Base-by-base conservation (phyloP, 2,329 filamentous ascomycete species). In the Fusarium clavum region DNA sequence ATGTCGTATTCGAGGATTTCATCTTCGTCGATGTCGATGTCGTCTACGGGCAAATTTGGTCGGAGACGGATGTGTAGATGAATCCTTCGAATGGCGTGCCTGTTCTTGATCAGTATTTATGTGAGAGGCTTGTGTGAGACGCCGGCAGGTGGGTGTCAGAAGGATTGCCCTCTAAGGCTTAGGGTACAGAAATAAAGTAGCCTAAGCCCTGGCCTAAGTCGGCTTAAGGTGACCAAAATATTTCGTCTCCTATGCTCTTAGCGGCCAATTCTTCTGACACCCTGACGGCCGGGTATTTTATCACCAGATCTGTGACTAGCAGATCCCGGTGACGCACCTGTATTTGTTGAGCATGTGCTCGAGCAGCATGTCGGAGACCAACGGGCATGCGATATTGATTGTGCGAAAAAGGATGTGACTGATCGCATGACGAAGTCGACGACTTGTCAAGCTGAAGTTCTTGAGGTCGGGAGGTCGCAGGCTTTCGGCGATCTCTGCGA, bases 21-120 rank as follows among this genome's bases (percentile, higher is more conserved):
- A 10, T 22, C 10, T 2, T 14, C 12, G 9, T 3, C 3, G 3
- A 29, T 12, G 9, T 3, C 3, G 3, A 29, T 12, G 0, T 8
- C n/a, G 13, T 25, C 22, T 2, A 3, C 27, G 16, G 13, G 27
- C 3, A 10, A 2, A 10, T 46, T 46, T 5, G 18, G 34, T 38
- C 34, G 34, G 6, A 38, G 34, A 0, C 34, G 18, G 18, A 38
- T 38, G 34, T 38, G 34, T 0, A 38, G 34, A 8, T 38, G 34
- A 7, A 38, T 38, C 10, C 34, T n/a, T 1, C 1, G 4, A n/a
- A 38, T 38, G 18, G 10, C 18, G 3, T 38, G 34, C 34, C 34
- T 38, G 18, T 38, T 0, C 0, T 7, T 12, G 10, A 12, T 38
- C 0, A 38, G 34, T n/a, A 12, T 16, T 3, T 22, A 32, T 41